Evolutionary conservation across 2,329 filamentous ascomycete species (phyloP), one percentile per base, ranked within the genome.

Genomic region (Monilinia polystroma): DNA sequence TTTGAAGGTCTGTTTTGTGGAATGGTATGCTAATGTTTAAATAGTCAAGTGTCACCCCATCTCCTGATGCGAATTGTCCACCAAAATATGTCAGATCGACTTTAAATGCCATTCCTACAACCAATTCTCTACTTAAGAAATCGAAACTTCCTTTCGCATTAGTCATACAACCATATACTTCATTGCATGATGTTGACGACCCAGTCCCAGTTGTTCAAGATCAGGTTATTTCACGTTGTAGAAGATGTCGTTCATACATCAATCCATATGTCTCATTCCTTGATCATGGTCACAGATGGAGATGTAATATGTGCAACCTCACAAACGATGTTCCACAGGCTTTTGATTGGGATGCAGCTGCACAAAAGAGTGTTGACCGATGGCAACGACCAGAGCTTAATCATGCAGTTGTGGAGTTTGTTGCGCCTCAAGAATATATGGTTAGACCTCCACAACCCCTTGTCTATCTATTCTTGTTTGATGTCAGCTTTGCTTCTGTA

Each of bases 381-480:
- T 96, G 95, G 90, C 89, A 96, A 78, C 85, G 95, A 73, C 86
- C 92, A 51, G 95, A 99, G 77, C 83, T 99, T 69, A 99, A 99
- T 80, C 90, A 97, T 77, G 86, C 93, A n/a, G 93, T 98, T 47
- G 93, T 97, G 68, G 95, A 99, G 76, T 99, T 97, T 76, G 91
- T 99, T 72, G 95, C 95, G 16, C 95, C 95, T 2, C 95, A 99
- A 79, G 95, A 99, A 80, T 99, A 99, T 80, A 99, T 99, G 95
- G 95, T 99, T 47, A 90, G 95, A 69, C 93, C 95, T 66, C 95
- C 95, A 55, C 94, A 97, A 79, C 95, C 95, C 51, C 83, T 98
- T 51, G 94, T 97, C 51, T 98, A 98, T 77, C 85, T 97, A 18
- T 98, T 98, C 84, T 83, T 97, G 51, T 92, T 98, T 75, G 94